These are phyloP conservation scores for Porphyra umbilicalis DNA, from an alignment of 31 red algal genomes.

Conservation along the genomic window DNA sequence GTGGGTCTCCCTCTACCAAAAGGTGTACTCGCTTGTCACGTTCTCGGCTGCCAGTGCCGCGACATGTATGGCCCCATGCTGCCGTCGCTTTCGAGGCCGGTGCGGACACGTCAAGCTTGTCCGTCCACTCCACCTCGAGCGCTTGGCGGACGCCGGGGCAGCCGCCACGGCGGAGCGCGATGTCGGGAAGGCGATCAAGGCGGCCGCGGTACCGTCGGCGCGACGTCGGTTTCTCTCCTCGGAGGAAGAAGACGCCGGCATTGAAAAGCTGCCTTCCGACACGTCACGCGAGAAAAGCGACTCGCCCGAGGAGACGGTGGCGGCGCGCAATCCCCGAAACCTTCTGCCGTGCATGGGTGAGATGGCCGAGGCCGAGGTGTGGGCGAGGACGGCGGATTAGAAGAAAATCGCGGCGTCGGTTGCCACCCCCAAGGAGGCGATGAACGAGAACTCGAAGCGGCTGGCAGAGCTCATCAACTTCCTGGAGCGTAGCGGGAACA, in stretches of 20 bases:
- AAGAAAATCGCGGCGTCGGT: no score
- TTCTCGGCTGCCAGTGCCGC: not conserved
- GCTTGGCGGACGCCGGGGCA: no score
- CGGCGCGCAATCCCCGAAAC: not conserved
- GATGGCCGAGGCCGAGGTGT: not conserved
- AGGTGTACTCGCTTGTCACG: not conserved
- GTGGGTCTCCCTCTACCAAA: not conserved
- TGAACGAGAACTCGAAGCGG: no score
- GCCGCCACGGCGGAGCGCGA: no score
- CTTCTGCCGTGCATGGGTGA: not conserved
- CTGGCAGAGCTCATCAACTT: no score
- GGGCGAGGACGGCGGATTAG: not conserved
- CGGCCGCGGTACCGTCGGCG: no score
- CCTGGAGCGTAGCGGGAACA: no score
- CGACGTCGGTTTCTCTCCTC: not conserved
- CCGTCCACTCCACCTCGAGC: not conserved
- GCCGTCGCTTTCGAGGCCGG: not conserved
- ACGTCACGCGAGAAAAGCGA: not conserved
- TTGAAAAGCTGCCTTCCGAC: not conserved
- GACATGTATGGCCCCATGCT: not conserved
- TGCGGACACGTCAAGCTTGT: not conserved
- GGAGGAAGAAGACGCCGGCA: not conserved
- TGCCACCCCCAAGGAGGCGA: no score
- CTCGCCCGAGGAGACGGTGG: not conserved
- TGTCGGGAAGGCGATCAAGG: no score